These are phyloP conservation scores for Xylaria intraflava DNA, from an alignment of 495 filamentous ascomycete genomes.

Conservation along the genomic window DNA sequence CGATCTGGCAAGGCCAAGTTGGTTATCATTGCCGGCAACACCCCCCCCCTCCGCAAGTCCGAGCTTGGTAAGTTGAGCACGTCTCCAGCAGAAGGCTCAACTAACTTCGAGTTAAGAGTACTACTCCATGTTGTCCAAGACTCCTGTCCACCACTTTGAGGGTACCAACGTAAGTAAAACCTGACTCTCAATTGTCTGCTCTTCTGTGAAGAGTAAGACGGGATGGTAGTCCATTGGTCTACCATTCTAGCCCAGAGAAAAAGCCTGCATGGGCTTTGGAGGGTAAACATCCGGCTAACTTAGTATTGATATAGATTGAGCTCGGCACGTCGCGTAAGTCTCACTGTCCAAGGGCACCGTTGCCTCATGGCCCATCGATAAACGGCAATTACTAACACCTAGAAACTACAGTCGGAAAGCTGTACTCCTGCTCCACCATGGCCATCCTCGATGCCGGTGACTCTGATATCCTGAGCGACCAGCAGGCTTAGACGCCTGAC, in stretches of 20 bases:
- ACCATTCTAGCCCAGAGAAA: constrained; percentile 63
- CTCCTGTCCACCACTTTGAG: constrained; percentile 87
- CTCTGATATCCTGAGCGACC: constrained; percentile 84
- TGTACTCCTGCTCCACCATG: constrained; percentile 89
- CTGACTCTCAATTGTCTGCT: constrained; percentile 12
- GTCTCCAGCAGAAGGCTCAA: not conserved
- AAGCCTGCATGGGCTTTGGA: constrained; percentile 75
- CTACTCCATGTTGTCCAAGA: constrained; percentile 90
- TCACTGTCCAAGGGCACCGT: constrained; percentile 1
- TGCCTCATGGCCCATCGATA: not conserved
- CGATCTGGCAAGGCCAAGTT: constrained; percentile 78
- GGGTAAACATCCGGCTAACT: constrained; percentile 59
- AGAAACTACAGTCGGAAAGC: constrained; percentile 60
- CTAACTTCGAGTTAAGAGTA: constrained; percentile 53
- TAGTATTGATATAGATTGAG: constrained; percentile 65
- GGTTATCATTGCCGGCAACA: constrained; percentile 81
- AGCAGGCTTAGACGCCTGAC: constrained; percentile 45
- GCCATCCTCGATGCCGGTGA: constrained; percentile 94
- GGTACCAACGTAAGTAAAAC: constrained; percentile 86
- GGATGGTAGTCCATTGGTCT: constrained; percentile 7
- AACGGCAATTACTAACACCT: constrained; percentile 23
- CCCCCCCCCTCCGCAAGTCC: constrained; percentile 88
- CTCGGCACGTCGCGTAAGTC: constrained; percentile 69
- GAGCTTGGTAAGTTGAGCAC: constrained; percentile 42
- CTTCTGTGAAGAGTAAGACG: constrained; percentile 10